Evolutionary conservation across 371 early-diverging fungal genomes (phyloP), one percentile per base, ranked within the genome.

Genomic region (Rhizopus stolonifer): DNA sequence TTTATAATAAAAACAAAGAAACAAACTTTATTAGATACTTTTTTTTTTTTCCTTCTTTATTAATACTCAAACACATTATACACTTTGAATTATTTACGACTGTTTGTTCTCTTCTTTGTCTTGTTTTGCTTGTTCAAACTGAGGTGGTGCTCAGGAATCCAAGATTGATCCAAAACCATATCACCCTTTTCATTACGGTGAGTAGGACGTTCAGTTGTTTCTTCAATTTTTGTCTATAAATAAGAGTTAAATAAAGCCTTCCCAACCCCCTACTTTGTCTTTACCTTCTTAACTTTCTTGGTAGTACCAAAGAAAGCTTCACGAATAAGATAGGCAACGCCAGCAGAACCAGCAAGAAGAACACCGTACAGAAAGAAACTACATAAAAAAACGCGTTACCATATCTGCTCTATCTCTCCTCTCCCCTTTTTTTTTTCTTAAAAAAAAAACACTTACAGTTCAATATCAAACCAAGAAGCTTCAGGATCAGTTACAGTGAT

Each of bases 111-210:
- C 73, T 77, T 77, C 64, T 73, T 72, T 9, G 54, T 54, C 56
- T 69, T 70, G 34, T 66, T 60, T 46, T 66, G 68, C 29, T 49
- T 62, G 47, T 50, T 54, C 38, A 54, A 52, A 58, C 67, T 67
- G 10, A 70, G 67, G 23, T 77, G 71, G 2, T 65, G 61, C 21
- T 72, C 71, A 49, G 77, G 77, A 42, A 77, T 77, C 77, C 77
- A 77, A 21, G 77, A 70, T 54, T 77, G 60, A 58, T 77, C 77
- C 54, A 77, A 61, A 29, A 77, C 70, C 73, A 77, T 66, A 13
- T 77, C 59, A 43, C 77, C 77, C 65, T 68, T 69, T 50, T 72
- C 77, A 55, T 77, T 71, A 63, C 77, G 77, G n/a, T 77, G 77
- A 38, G 71, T 57, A 46, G 71, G 65, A 42, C 63, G 67, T 21